phyloP scores from a whole-genome alignment of 2,329 filamentous ascomycete genomes.

The Acephala macrosclerotiorum region DNA sequence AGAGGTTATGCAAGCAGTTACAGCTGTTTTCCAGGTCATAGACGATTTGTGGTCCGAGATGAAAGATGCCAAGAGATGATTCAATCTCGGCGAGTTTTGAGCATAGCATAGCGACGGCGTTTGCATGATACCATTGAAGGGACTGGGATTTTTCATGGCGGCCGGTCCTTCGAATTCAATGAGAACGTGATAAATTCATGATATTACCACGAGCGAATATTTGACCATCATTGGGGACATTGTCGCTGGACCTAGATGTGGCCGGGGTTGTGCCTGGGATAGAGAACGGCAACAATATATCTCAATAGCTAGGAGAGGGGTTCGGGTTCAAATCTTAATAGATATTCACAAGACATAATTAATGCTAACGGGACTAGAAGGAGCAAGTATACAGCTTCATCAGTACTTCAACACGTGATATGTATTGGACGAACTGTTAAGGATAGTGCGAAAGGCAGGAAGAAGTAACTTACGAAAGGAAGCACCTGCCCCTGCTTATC shows the following conservation, averaged over 20 bases:
- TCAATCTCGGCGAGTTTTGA: not conserved
- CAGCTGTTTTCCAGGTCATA: constrained; percentile 89
- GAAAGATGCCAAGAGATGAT: constrained; percentile 33
- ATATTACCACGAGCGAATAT: not conserved
- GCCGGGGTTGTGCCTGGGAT: not conserved
- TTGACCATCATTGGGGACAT: not conserved
- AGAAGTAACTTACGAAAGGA: not conserved
- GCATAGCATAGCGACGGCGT: constrained; percentile 32
- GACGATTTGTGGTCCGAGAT: constrained; percentile 79
- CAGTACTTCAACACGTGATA: not conserved
- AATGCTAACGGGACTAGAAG: too few species aligned
- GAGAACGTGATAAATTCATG: not conserved
- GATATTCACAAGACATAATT: too few species aligned
- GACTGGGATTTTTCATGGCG: not conserved
- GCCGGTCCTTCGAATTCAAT: not conserved
- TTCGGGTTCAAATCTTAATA: too few species aligned
- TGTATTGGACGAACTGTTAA: not conserved
- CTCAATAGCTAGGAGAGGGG: too few species aligned
- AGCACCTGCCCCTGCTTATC: not conserved
- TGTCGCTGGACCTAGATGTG: not conserved
- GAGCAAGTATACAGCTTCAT: too few species aligned
- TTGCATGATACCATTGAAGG: constrained; percentile 6
- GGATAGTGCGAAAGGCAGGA: not conserved
- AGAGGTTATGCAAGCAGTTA: constrained; percentile 78
- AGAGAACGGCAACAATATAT: not conserved